phyloP scores from a whole-genome alignment of 441 rosid species.

The Bocquillonia castaneifolia region DNA sequence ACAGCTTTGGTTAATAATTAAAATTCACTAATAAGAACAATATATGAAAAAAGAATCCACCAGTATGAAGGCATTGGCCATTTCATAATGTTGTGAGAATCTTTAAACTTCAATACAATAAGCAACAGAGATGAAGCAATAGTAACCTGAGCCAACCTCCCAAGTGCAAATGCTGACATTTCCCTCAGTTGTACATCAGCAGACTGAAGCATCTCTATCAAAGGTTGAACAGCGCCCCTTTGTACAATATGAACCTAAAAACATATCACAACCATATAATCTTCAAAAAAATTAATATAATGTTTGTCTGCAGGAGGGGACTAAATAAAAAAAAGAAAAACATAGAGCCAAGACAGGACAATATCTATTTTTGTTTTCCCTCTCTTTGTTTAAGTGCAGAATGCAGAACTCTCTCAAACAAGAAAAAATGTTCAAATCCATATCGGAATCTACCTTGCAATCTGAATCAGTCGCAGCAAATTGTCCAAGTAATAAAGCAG shows the following conservation, averaged over 20 bases:
- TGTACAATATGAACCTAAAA: conserved; percentile 95
- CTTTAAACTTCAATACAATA: not conserved
- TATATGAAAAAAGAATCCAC: not conserved
- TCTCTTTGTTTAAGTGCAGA: conserved; percentile 2
- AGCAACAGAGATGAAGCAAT: conserved; percentile 6
- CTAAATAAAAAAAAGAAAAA: not conserved
- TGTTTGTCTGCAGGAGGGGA: not conserved
- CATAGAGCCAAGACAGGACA: too few relatives aligned
- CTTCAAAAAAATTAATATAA: not conserved
- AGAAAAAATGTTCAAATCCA: conserved; percentile 2
- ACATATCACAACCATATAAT: not conserved
- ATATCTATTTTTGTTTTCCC: not conserved
- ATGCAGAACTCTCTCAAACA: conserved; percentile 8
- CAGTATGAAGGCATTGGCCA: not conserved
- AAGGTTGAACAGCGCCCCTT: conserved; percentile 92
- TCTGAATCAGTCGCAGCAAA: conserved; percentile 98
- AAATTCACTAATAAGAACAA: not conserved
- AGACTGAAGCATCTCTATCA: conserved; percentile 93
- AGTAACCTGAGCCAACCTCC: conserved; percentile 97
- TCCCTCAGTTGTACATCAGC: conserved; percentile 86
- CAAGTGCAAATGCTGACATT: conserved; percentile 99
- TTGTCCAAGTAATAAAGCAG: conserved; percentile 94
- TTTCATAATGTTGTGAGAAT: not conserved
- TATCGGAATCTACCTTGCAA: conserved; percentile 64
- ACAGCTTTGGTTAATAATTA: too few relatives aligned